Evolutionary conservation across 1,284 basidiomycete genomes (phyloP), one percentile per base, ranked within the genome.

Genomic region (Cryptococcus neoformans): DNA sequence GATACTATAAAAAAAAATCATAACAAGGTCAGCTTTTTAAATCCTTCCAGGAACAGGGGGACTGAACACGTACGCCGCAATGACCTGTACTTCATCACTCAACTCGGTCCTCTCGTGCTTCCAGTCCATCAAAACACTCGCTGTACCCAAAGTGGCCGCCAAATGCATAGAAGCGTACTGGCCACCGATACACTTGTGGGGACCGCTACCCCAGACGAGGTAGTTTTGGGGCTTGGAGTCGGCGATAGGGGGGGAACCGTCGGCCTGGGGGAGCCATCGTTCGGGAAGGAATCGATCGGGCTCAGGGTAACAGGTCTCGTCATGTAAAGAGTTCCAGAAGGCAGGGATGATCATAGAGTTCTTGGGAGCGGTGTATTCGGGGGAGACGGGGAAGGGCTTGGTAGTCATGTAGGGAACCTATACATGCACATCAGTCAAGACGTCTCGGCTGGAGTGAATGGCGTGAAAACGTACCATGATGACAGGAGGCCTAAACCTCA

Each of bases 111-210:
- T 59, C 62, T 89, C 84, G 76, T 99, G 95, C 64, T 94, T 85
- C 85, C 89, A 97, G 75, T 96, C 83, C 81, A 94, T 85, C 71
- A 88, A 80, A 49, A 87, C 83, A 50, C 84, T 84, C 0, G 94
- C 94, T n/a, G 86, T 87, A 6, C 89, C 92, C 35, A 98, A 81
- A 4, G 89, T 87, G 21, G 94, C 83, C 1, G 85, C 88, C 55
- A 98, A 90, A 78, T 97, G 95, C 86, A 93, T 88, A 66, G 84
- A 84, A 44, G 93, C 92, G 75, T 99, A 98, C 77, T 96, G 91
- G 56, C 91, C 74, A 41, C 92, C 95, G 62, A 97, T 94, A 79
- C 94, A 97, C 71, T 86, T 87, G 79, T 95, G 92, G 52, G 94
- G 92, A 8, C 95, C 95, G 62, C 85, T 87, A 56, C 95, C 95